Conservation (phyloP, 345 rosid species). For the Mangifera indica region DNA sequence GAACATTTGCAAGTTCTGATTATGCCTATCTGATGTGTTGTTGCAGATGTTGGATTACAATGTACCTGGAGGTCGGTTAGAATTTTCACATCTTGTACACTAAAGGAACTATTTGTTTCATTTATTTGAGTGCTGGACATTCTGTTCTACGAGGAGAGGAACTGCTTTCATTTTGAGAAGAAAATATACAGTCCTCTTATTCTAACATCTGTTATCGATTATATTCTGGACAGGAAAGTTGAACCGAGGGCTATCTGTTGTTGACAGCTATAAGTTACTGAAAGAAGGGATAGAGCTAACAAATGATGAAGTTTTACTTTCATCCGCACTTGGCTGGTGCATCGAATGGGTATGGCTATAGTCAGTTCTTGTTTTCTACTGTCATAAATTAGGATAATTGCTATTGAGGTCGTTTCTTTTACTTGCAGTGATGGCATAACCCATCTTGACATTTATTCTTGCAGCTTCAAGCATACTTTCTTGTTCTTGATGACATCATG, state of each 20-base stretch:
- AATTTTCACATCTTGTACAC: conserved; percentile 7
- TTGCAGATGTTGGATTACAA: conserved; percentile 91
- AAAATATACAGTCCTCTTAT: background rate
- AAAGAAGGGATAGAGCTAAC: conserved; percentile 34
- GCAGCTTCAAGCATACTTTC: conserved; percentile 49
- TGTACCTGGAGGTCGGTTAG: conserved; percentile 76
- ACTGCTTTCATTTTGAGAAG: background rate
- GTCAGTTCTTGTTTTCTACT: background rate
- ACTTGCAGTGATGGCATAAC: background rate
- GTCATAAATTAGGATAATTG: background rate
- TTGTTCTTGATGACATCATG: conserved; percentile 48
- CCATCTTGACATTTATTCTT: background rate
- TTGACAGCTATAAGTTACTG: conserved; percentile 36
- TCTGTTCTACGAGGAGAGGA: background rate
- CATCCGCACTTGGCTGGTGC: conserved; percentile 44
- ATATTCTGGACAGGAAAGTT: conserved; percentile 59
- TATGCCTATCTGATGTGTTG: conserved; percentile 6
- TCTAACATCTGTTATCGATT: conserved; percentile 6
- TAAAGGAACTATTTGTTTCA: background rate
- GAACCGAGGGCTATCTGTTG: conserved; percentile 84
- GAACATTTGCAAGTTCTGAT: conserved; percentile 12
- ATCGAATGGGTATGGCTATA: conserved; percentile 40
- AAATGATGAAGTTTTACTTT: conserved; percentile 34
- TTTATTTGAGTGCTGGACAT: background rate
- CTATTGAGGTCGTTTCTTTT: background rate